Percentiles rank a stretch among this genome's conserved stretches.
Conservation (phyloP, 192 early-diverging fungal species). For the Podila minutissima region DNA sequence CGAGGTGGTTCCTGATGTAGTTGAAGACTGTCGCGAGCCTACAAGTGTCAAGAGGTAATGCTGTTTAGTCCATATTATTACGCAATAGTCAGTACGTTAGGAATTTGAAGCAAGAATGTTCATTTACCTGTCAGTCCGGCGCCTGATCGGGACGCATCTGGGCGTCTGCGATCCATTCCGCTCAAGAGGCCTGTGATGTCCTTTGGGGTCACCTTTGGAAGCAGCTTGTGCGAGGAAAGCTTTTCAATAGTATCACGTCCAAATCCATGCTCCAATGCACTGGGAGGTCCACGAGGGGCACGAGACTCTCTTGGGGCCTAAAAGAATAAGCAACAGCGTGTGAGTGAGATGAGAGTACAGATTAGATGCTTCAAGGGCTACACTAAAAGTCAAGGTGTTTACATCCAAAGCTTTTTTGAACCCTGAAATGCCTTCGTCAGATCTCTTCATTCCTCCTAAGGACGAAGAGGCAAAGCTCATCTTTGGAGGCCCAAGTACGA, state of each 20-base stretch:
- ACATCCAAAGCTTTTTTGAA: conserved; percentile 42
- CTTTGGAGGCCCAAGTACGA: conserved; percentile 65
- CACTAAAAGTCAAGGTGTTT: neutral
- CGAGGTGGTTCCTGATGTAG: conserved; percentile 6
- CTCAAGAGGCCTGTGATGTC: conserved; percentile 47
- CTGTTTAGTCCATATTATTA: neutral
- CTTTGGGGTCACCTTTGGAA: conserved; percentile 48
- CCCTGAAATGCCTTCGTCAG: conserved; percentile 47
- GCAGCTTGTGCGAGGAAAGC: conserved; percentile 26
- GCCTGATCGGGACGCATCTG: conserved; percentile 13
- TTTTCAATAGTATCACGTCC: conserved; percentile 48
- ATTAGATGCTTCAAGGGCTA: too few species aligned
- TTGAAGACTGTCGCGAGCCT: conserved; percentile 20
- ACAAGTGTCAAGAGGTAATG: neutral
- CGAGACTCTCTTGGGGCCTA: conserved; percentile 39
- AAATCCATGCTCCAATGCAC: conserved; percentile 46
- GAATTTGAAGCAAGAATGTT: neutral
- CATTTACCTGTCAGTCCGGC: conserved; percentile 15
- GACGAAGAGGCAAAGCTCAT: conserved; percentile 66
- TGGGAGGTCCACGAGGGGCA: conserved; percentile 40
- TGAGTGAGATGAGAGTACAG: neutral
- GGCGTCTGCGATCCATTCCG: conserved; percentile 39
- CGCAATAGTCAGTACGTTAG: neutral
- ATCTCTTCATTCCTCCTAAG: conserved; percentile 57
- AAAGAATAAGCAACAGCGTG: neutral